Conservation (phyloP, 2,329 filamentous ascomycete genomes). For the Lachnellula cervina region DNA sequence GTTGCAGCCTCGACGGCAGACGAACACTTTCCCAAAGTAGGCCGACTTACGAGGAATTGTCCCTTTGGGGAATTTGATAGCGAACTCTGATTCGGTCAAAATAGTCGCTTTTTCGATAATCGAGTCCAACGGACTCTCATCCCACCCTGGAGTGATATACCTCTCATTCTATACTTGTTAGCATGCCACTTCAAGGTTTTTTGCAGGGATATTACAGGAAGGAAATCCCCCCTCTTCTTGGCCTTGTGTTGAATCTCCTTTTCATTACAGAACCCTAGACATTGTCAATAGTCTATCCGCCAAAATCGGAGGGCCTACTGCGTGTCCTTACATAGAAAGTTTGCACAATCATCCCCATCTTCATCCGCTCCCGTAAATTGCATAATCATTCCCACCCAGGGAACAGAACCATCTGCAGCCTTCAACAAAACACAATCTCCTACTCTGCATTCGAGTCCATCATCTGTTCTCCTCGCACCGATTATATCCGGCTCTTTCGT, state of each 20-base stretch:
- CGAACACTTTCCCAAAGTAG: constrained; percentile 79
- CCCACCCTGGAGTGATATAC: constrained; percentile 83
- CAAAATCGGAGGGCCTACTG: neutral
- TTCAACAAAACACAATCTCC: constrained; percentile 86
- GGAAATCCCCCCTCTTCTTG: constrained; percentile 75
- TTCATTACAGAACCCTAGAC: constrained; percentile 75
- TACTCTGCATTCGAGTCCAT: constrained; percentile 70
- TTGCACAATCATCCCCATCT: constrained; percentile 72
- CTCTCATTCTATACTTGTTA: constrained; percentile 66
- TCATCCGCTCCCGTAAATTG: constrained; percentile 73
- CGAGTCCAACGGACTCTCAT: constrained; percentile 78
- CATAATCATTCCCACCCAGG: constrained; percentile 87
- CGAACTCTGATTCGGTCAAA: constrained; percentile 67
- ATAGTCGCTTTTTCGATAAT: constrained; percentile 87
- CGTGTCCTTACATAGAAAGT: constrained; percentile 62
- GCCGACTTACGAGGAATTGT: constrained; percentile 67
- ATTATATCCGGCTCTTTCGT: constrained; percentile 38
- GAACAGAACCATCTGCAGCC: constrained; percentile 78
- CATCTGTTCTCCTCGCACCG: constrained; percentile 66
- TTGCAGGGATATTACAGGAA: constrained; percentile 53
- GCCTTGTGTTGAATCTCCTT: constrained; percentile 80
- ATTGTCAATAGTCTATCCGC: constrained; percentile 4
- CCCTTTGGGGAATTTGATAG: constrained; percentile 65
- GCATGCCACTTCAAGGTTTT: neutral
- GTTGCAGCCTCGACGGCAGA: constrained; percentile 87